phyloP scores from a whole-genome alignment of 345 rosid genomes.

The Nephelium lappaceum region DNA sequence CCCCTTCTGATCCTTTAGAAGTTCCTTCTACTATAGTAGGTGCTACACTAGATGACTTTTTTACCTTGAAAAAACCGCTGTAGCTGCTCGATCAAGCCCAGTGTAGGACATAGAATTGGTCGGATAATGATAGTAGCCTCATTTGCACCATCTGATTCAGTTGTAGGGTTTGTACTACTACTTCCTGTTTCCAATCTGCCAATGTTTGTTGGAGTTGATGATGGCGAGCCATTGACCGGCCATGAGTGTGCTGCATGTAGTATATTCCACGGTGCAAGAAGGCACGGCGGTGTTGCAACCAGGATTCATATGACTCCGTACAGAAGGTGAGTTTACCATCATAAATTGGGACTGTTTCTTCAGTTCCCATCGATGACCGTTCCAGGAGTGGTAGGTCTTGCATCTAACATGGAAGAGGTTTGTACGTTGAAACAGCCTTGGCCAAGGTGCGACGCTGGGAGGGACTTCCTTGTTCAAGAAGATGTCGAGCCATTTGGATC shows the following conservation, averaged over 20 bases:
- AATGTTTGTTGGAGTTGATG: constrained; percentile 31
- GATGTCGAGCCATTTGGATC: constrained; percentile 94
- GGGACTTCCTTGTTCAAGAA: constrained; percentile 90
- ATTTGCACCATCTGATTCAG: constrained; percentile 43
- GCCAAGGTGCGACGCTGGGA: constrained; percentile 76
- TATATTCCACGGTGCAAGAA: constrained; percentile 89
- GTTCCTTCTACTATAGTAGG: constrained; percentile 46
- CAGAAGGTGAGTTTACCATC: constrained; percentile 97
- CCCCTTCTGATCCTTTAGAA: constrained; percentile 32
- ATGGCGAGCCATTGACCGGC: constrained; percentile 52
- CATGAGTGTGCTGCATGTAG: constrained; percentile 87
- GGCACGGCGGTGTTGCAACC: constrained; percentile 85
- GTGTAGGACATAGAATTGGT: constrained; percentile 85
- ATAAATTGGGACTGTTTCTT: constrained; percentile 93
- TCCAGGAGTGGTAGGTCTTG: constrained; percentile 57
- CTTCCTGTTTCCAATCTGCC: constrained; percentile 50
- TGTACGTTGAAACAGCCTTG: constrained; percentile 72
- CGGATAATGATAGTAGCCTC: constrained; percentile 67
- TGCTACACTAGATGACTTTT: constrained; percentile 39
- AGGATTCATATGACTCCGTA: constrained; percentile 89
- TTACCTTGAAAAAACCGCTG: constrained; percentile 78
- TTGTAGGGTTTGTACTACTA: constrained; percentile 35
- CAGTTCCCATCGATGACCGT: constrained; percentile 61
- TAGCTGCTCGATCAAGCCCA: constrained; percentile 93
- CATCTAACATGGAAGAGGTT: constrained; percentile 52